Evolutionary conservation across 2,329 filamentous ascomycete genomes (phyloP).

Genomic region (Trematosphaeria pertusa): DNA sequence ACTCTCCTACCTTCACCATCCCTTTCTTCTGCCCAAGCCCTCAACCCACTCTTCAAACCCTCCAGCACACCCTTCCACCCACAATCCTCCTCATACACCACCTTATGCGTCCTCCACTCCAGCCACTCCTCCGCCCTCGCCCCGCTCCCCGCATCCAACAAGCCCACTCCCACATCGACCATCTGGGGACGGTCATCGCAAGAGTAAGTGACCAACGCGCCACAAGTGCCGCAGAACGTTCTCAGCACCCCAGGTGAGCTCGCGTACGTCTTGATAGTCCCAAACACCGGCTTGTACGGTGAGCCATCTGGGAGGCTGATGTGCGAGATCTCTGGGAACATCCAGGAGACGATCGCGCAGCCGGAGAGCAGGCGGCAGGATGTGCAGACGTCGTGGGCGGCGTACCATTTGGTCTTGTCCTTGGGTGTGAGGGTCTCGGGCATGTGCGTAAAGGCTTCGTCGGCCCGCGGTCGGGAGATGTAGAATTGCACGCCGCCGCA

Average conservation of each 20-base stretch:
- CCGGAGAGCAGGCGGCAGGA: constrained; percentile 68
- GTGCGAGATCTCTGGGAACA: constrained; percentile 67
- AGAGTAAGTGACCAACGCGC: constrained; percentile 70
- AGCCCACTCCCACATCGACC: constrained; percentile 69
- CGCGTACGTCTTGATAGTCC: constrained; percentile 59
- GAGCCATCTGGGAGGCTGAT: constrained; percentile 56
- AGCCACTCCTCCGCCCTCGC: constrained; percentile 66
- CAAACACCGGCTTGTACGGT: constrained; percentile 49
- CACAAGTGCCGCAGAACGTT: constrained; percentile 68
- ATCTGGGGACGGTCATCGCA: constrained; percentile 58
- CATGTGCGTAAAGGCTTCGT: constrained; percentile 58
- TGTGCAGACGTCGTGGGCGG: constrained; percentile 60
- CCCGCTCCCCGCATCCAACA: constrained; percentile 59
- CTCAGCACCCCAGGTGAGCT: constrained; percentile 63
- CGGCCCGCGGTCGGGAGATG: constrained; percentile 62
- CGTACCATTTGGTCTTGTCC: constrained; percentile 65
- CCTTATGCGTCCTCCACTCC: constrained; percentile 65
- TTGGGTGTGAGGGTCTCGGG: constrained; percentile 63
- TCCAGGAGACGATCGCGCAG: constrained; percentile 71
- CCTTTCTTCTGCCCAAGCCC: constrained; percentile 1
- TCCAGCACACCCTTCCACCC: constrained; percentile 17
- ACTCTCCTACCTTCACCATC: no score
- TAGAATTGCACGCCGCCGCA: constrained; percentile 64
- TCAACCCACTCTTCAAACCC: constrained; percentile 19
- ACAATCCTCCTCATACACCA: constrained; percentile 67